Evolutionary conservation across 208 protist species (phyloP).

Genomic region (Wallacemonas sp.): DNA sequence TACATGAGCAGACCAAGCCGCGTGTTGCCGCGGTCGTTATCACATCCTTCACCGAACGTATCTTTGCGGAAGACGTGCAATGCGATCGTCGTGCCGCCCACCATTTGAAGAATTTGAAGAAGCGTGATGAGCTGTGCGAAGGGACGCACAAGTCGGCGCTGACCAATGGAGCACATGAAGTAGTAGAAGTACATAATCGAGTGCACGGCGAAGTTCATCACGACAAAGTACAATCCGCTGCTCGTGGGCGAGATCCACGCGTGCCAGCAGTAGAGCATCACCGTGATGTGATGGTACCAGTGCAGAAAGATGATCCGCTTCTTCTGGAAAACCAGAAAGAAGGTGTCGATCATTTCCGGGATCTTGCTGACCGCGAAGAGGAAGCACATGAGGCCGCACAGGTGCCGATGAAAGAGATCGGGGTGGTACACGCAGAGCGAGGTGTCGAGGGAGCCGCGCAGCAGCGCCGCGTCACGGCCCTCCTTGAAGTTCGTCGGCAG

Average conservation of each 20-base stretch:
- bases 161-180: conserved; percentile 50
- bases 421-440: conserved; percentile 48
- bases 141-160: conserved; percentile 38
- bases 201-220: conserved; percentile 93
- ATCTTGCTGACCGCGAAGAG: conserved; percentile 75
- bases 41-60: conserved; percentile 39
- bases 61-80: conserved; percentile 38
- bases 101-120: conserved; percentile 88
- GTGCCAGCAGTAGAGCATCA: conserved; percentile 89
- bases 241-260: conserved; percentile 33
- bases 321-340: conserved; percentile 72
- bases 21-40: conserved; percentile 39
- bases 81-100: conserved; percentile 70
- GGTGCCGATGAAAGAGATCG: conserved; percentile 39
- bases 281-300: conserved; percentile 91
- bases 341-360: conserved; percentile 78
- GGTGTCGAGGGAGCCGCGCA: conserved; percentile 47
- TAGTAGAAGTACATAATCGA: conserved; percentile 95
- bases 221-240: conserved; percentile 69
- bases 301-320: conserved; percentile 82
- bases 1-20: conserved; percentile 80
- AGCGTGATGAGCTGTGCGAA: conserved; percentile 77
- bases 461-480: conserved; percentile 21
- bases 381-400: conserved; percentile 48
- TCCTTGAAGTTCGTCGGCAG: conserved; percentile 22